Base-by-base conservation (phyloP, 2,329 filamentous ascomycete species). In the Epichloe brachyelytri region DNA sequence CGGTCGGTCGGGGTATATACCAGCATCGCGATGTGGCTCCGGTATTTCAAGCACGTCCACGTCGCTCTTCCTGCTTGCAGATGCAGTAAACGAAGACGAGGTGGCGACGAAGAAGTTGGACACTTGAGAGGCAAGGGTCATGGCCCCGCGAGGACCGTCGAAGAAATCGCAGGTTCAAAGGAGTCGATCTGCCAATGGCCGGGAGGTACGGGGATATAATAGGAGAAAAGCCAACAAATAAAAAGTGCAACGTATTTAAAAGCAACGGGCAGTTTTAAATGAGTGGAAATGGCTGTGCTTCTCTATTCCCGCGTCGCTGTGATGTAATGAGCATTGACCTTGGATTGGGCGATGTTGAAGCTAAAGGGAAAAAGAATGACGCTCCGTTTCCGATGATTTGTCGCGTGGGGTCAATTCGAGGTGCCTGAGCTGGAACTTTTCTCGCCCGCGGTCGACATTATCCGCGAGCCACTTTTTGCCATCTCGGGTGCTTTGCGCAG, bases 11-110 rank as follows among this genome's bases (percentile, higher is more conserved):
- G 59, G 52, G 51, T 53, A 56, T 56, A 58, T 59, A 56, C 55
- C 56, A 53, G 63, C 67, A 69, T 69, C 56, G 56, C 65, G 64
- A 63, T 61, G 56, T 36, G 54, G 53, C 26, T 39, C 38, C n/a
- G 39, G 37, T 26, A 30, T 40, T 15, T 45, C 37, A 45, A 49
- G 34, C 14, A 51, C 41, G 50, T 44, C 49, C 45, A 48, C 46
- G 50, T 41, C 49, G 40, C 43, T 38, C 15, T 30, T 47, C 53
- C 50, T 22, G 49, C 49, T 40, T 19, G 55, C 50, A 37, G 54
- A 50, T 48, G 56, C 55, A 54, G 54, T 30, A 30, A 3, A 30
- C 26, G 26, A 44, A 44, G 56, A 38, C 33, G 53, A 49, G 38
- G 36, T 33, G 33, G 51, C 22, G 43, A 30, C 41, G 43, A 48